These are phyloP conservation scores for Exsudoporus frostii DNA, from an alignment of 768 basidiomycete species.

Conservation along the genomic window DNA sequence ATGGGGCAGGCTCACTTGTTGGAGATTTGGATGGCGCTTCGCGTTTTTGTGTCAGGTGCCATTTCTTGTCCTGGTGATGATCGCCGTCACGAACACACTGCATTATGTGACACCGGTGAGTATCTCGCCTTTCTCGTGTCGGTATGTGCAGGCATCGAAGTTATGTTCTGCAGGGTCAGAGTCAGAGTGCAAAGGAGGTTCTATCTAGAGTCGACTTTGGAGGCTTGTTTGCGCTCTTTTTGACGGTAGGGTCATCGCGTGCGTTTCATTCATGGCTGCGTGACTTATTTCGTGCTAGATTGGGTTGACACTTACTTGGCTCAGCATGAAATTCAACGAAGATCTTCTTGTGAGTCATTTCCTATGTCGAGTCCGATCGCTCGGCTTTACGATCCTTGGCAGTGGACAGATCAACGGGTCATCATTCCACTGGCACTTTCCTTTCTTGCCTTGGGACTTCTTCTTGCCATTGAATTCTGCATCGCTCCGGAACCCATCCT, in stretches of 20 bases:
- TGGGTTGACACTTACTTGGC: constrained; percentile 9
- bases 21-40: constrained; percentile 19
- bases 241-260: background rate
- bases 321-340: constrained; percentile 16
- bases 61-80: background rate
- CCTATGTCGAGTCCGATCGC: too few species aligned
- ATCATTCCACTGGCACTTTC: constrained; percentile 6
- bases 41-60: constrained; percentile 14
- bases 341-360: constrained; percentile 6
- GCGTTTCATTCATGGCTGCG: background rate
- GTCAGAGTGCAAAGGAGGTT: constrained; percentile 4
- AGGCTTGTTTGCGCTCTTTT: constrained; percentile 6
- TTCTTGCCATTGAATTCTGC: constrained; percentile 4
- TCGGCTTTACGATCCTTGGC: background rate
- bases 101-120: constrained; percentile 13
- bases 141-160: background rate
- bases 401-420: constrained; percentile 12
- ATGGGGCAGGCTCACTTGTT: background rate
- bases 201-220: constrained; percentile 14
- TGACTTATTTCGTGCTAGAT: constrained; percentile 2
- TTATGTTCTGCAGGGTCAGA: constrained; percentile 1
- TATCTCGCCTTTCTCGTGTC: background rate
- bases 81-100: background rate
- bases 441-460: constrained; percentile 4
- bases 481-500: constrained; percentile 11